Conservation (phyloP, 805 yeast species). For the Candida namnaoensis region DNA sequence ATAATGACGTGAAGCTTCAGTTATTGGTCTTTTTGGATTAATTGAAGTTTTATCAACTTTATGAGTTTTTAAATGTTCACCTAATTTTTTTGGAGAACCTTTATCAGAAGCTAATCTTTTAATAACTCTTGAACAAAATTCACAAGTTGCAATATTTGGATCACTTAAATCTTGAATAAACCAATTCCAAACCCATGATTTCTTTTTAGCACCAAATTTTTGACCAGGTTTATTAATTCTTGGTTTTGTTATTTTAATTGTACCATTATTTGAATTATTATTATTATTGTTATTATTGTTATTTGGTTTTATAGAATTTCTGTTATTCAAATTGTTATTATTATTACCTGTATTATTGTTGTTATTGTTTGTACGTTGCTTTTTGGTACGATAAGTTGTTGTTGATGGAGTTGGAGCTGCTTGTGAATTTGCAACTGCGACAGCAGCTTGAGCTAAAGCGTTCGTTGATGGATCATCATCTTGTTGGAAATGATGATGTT, state of each 20-base stretch:
- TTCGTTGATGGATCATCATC: neutral
- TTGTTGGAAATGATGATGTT: neutral
- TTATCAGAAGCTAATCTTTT: constrained; percentile 41
- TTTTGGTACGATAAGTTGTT: no score
- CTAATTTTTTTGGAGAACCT: constrained; percentile 51
- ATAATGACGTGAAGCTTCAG: constrained; percentile 25
- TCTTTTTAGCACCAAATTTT: constrained; percentile 51
- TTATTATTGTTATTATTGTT: neutral
- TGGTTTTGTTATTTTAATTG: constrained; percentile 7
- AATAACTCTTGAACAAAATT: constrained; percentile 41
- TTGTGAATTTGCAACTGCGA: neutral
- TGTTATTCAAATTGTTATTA: neutral
- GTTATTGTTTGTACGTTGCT: no score
- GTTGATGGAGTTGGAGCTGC: no score
- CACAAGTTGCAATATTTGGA: constrained; percentile 44
- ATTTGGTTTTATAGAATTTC: neutral
- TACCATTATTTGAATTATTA: constrained; percentile 1
- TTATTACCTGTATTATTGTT: no score
- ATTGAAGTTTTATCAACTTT: constrained; percentile 31
- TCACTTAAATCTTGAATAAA: constrained; percentile 41
- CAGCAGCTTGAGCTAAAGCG: neutral
- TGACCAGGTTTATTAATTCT: constrained; percentile 41
- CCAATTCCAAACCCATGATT: constrained; percentile 60
- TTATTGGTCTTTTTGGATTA: constrained; percentile 29
- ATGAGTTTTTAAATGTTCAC: constrained; percentile 49